Evolutionary conservation across 768 basidiomycete genomes (phyloP).

Genomic region (Calocera viscosa): DNA sequence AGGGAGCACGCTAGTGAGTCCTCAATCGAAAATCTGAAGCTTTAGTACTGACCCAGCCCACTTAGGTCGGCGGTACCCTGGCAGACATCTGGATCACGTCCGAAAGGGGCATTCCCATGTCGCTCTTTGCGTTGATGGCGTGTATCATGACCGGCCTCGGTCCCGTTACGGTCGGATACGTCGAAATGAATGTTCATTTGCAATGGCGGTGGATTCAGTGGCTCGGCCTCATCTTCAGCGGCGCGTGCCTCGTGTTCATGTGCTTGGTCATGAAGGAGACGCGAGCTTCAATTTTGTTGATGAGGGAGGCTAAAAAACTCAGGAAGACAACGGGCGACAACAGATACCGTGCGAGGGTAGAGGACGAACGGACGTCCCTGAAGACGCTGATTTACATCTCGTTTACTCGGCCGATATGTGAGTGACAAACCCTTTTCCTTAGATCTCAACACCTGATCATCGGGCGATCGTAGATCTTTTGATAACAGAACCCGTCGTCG

Average conservation of each 20-base stretch:
- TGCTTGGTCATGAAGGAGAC: conserved; percentile 59
- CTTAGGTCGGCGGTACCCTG: conserved; percentile 7
- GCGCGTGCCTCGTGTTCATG: conserved; percentile 38
- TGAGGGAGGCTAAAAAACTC: conserved; percentile 45
- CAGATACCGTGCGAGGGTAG: conserved; percentile 49
- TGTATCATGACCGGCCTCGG: conserved; percentile 42
- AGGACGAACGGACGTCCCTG: conserved; percentile 48
- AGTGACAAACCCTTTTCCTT: conserved; percentile 24
- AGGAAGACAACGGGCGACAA: conserved; percentile 54
- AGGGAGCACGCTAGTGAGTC: conserved; percentile 49
- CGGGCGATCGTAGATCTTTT: conserved; percentile 39
- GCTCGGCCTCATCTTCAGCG: conserved; percentile 47
- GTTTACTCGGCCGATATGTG: conserved; percentile 58
- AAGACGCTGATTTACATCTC: conserved; percentile 53
- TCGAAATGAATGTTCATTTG: conserved; percentile 45
- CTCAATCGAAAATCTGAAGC: neutral
- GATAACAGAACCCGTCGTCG: conserved; percentile 60
- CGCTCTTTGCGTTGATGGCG: neutral
- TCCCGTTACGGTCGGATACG: conserved; percentile 51
- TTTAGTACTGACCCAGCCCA: neutral
- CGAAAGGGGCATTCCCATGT: conserved; percentile 1
- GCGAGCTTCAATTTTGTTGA: conserved; percentile 55
- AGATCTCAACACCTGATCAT: conserved; percentile 13
- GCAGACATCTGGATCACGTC: neutral
- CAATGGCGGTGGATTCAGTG: conserved; percentile 80